These are phyloP conservation scores for Moricandia moricandioides DNA, from an alignment of 345 rosid species.

Conservation along the genomic window DNA sequence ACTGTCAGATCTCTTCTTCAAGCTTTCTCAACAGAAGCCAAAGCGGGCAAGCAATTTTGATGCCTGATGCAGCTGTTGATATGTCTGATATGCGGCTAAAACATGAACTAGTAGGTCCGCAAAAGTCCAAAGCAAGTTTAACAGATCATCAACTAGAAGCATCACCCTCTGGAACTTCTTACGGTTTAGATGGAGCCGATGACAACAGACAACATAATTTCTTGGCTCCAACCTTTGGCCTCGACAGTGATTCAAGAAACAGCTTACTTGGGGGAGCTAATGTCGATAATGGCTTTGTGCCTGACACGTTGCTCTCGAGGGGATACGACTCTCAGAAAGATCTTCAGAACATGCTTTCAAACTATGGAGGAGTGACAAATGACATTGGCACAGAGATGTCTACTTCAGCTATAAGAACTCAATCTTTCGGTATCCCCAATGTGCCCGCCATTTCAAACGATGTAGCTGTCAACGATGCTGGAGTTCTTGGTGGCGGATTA, in stretches of 20 bases:
- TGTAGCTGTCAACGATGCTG: constrained; percentile 67
- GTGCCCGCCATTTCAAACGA: constrained; percentile 74
- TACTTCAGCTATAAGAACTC: constrained; percentile 80
- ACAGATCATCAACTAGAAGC: constrained; percentile 89
- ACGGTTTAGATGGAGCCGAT: no score
- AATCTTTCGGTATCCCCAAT: constrained; percentile 80
- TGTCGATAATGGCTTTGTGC: constrained; percentile 58
- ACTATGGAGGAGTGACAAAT: constrained; percentile 66
- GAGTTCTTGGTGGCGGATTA: constrained; percentile 71
- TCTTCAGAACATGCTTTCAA: constrained; percentile 82
- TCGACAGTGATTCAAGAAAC: constrained; percentile 71
- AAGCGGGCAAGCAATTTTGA: background rate
- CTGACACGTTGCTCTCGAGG: constrained; percentile 75
- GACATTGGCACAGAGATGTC: constrained; percentile 90
- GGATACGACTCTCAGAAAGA: constrained; percentile 93
- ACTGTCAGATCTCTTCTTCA: no score
- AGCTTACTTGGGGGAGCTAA: constrained; percentile 58
- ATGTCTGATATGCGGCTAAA: constrained; percentile 47
- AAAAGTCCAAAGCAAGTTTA: constrained; percentile 59
- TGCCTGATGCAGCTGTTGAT: constrained; percentile 53
- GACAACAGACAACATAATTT: background rate
- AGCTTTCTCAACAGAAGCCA: no score
- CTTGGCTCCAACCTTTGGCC: constrained; percentile 64
- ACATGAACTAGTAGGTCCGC: constrained; percentile 53
- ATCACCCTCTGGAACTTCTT: constrained; percentile 83